Evolutionary conservation across 441 rosid genomes (phyloP).

Genomic region (Pelargonium citronellum): DNA sequence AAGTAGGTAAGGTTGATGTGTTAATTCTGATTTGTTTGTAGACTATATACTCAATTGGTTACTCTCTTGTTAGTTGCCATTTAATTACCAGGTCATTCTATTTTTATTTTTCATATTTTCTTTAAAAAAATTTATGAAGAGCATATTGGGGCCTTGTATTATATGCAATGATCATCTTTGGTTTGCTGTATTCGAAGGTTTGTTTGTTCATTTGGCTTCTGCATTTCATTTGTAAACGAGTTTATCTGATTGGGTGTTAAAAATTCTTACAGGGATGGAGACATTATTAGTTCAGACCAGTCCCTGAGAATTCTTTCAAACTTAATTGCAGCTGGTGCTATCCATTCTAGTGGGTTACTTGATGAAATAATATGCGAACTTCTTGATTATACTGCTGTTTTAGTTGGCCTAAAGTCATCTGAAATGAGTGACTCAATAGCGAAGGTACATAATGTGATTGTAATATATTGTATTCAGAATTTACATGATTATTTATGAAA

Average conservation of each 20-base stretch:
- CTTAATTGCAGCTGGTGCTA: slow-evolving; percentile 69
- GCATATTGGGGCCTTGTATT: not conserved
- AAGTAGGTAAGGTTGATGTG: slow-evolving; percentile 45
- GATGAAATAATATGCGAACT: slow-evolving; percentile 66
- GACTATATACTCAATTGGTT: not conserved
- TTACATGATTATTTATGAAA: not conserved
- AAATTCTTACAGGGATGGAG: slow-evolving; percentile 60
- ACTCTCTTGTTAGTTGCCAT: not conserved
- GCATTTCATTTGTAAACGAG: not conserved
- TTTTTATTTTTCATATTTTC: not conserved
- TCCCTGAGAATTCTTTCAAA: slow-evolving; percentile 79
- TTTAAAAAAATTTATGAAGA: not conserved
- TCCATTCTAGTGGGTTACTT: slow-evolving; percentile 44
- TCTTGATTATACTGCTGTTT: slow-evolving; percentile 50
- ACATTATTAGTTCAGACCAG: slow-evolving; percentile 55
- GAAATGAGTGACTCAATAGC: slow-evolving; percentile 55
- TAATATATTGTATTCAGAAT: not conserved
- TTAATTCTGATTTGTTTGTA: slow-evolving; percentile 2
- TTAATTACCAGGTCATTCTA: not conserved
- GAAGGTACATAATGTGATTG: slow-evolving; percentile 47
- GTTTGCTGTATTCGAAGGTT: slow-evolving; percentile 5
- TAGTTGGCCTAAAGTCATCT: slow-evolving; percentile 56
- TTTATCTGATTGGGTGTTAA: slow-evolving; percentile 18
- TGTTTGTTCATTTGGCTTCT: not conserved
- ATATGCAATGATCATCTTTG: not conserved